These are phyloP conservation scores for Poteriospumella lacustris DNA, from an alignment of 108 stramenopile genomes.

Conservation along the genomic window DNA sequence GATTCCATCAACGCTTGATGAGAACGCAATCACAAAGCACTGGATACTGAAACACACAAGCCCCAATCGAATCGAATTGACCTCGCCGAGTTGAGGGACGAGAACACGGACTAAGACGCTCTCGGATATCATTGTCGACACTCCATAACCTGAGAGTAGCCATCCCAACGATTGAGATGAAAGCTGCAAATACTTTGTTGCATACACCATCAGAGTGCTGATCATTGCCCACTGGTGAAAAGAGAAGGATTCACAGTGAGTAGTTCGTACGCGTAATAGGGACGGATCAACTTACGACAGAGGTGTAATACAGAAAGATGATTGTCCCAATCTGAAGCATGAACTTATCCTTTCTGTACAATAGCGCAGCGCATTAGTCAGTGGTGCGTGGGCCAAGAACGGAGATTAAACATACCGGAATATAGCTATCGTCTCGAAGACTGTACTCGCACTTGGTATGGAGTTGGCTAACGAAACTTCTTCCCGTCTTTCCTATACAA, in stretches of 20 bases:
- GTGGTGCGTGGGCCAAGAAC: too few relatives aligned
- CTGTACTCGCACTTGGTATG: too few relatives aligned
- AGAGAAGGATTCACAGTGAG: constrained; percentile 39
- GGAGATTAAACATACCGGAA: too few relatives aligned
- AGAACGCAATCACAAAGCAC: constrained; percentile 75
- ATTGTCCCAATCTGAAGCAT: constrained; percentile 69
- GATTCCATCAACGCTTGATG: constrained; percentile 59
- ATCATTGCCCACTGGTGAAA: constrained; percentile 79
- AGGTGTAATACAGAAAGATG: constrained; percentile 79
- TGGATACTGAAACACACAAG: constrained; percentile 77
- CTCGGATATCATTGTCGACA: constrained; percentile 20
- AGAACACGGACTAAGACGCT: constrained; percentile 67
- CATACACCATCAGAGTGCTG: constrained; percentile 63
- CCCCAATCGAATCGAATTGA: constrained; percentile 67
- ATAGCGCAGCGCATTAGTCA: background rate
- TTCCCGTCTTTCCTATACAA: too few relatives aligned
- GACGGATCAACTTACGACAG: background rate
- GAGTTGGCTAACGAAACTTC: too few relatives aligned
- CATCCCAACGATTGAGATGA: background rate
- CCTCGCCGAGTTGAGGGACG: constrained; percentile 75
- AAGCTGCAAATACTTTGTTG: background rate
- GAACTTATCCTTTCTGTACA: constrained; percentile 64
- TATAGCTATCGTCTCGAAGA: too few relatives aligned
- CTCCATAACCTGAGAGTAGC: constrained; percentile 18
- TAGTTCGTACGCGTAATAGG: background rate